phyloP scores from a whole-genome alignment of 2,329 filamentous ascomycete species.

The Fusarium drepaniforme region DNA sequence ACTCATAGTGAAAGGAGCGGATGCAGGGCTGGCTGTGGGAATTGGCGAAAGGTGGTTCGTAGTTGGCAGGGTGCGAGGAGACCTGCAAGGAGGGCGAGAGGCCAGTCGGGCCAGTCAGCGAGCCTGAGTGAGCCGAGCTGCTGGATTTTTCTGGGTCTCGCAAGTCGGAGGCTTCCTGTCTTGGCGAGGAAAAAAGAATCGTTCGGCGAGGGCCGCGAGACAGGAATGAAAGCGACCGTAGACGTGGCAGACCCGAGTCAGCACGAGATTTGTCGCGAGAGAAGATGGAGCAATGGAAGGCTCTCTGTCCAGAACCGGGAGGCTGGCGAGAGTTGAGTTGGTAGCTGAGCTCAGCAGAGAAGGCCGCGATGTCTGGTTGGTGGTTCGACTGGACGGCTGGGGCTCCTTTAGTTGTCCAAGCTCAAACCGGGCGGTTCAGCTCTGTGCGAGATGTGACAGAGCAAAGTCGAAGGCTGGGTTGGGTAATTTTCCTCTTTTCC shows the following conservation, averaged over 20 bases:
- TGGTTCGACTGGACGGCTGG: constrained; percentile 32
- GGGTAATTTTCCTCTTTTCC: constrained; percentile 8
- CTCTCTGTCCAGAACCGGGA: constrained; percentile 22
- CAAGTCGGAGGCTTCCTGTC: constrained; percentile 35
- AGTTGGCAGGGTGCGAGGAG: constrained; percentile 22
- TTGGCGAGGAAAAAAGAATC: constrained; percentile 35
- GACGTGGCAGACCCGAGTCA: constrained; percentile 31
- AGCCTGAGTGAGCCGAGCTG: constrained; percentile 35
- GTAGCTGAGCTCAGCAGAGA: constrained; percentile 20
- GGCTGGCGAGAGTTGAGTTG: constrained; percentile 23
- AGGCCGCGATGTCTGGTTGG: constrained; percentile 23
- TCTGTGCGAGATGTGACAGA: constrained; percentile 37
- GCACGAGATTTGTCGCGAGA: constrained; percentile 18
- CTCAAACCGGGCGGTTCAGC: constrained; percentile 38
- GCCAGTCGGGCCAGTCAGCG: constrained; percentile 29
- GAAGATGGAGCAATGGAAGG: constrained; percentile 15
- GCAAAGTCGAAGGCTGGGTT: constrained; percentile 9
- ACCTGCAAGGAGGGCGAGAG: constrained; percentile 37
- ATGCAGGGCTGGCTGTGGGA: constrained; percentile 34
- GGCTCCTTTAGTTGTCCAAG: constrained; percentile 25
- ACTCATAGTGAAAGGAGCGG: constrained; percentile 66
- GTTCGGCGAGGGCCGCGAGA: constrained; percentile 34
- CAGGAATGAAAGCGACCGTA: constrained; percentile 37
- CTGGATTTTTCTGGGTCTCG: constrained; percentile 41
- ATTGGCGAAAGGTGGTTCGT: constrained; percentile 32